Base-by-base conservation (phyloP, 805 yeast species). In the Saccharomycopsis malanga region DNA sequence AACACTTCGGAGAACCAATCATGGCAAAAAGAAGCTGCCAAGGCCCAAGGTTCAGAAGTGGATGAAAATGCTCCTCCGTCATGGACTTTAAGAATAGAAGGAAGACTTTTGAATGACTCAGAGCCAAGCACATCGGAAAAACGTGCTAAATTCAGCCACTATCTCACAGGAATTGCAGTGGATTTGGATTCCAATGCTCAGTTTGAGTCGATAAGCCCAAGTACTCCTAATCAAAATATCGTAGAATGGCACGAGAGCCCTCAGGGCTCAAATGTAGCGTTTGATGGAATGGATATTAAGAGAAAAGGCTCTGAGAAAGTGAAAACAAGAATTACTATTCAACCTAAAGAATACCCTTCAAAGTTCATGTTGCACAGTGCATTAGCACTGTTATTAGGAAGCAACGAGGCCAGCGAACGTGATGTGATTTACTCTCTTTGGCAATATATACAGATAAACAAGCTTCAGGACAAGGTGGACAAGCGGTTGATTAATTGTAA, bases 21-120 rank as follows among this genome's bases (percentile, higher is more conserved):
- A 38, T 93, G 98, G 98, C 91, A 84, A 61, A 53, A 59, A 22
- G 53, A 57, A 15, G 54, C 47, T 46, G 6, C 24, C 42, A 46
- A 40, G 20, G 15, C 32, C 21, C 42, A 53, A 44, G 62, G 56
- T 7, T 47, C 55, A 40, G 54, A 46, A 43, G 60, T 49, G 39
- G 58, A 48, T 39, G 52, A 52, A 32, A 29, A 48, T 35, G 60
- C 56, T 2, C 77, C 71, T 38, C 74, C 86, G 2, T 61, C 76
- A 1, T 91, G 97, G 97, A 83, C 93, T 1, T 72, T 91, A 54
- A 73, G 94, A 48, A 75, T 93, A 22, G 98, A 93, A 64, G 98
- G 98, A 12, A 71, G 89, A 50, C 66, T 87, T 21, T 66, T 89
- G 17, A 67, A 73, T 54, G 77, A 79, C 56, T 60, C 60, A 5